Evolutionary conservation across 176 grass and related monocot genomes (phyloP).

Genomic region (Sorghum bicolor): Sorghum_bicolor_NCBIv3 NC_012875.2:19236001-19236500

Average conservation of each 20-base stretch:
- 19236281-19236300: too few species aligned
- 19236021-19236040: constrained; percentile 91
- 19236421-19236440: too few species aligned
- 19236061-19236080: constrained; percentile 43
- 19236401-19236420: too few species aligned
- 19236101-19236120: constrained; percentile 63
- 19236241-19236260: neutral
- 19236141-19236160: constrained; percentile 35
- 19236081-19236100: constrained; percentile 84
- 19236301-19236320: too few species aligned
- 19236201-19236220: neutral
- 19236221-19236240: neutral
- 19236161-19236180: neutral
- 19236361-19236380: too few species aligned
- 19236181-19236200: neutral
- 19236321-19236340: too few species aligned
- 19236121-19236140: constrained; percentile 38
- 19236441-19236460: too few species aligned
- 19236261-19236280: neutral
- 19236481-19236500: too few species aligned
- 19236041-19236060: constrained; percentile 68
- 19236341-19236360: too few species aligned
- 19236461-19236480: too few species aligned
- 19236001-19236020: constrained; percentile 39
- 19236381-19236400: too few species aligned